Evolutionary conservation across 768 basidiomycete genomes (phyloP), one percentile per base, ranked within the genome.

Genomic region (Mycena indigotica): DNA sequence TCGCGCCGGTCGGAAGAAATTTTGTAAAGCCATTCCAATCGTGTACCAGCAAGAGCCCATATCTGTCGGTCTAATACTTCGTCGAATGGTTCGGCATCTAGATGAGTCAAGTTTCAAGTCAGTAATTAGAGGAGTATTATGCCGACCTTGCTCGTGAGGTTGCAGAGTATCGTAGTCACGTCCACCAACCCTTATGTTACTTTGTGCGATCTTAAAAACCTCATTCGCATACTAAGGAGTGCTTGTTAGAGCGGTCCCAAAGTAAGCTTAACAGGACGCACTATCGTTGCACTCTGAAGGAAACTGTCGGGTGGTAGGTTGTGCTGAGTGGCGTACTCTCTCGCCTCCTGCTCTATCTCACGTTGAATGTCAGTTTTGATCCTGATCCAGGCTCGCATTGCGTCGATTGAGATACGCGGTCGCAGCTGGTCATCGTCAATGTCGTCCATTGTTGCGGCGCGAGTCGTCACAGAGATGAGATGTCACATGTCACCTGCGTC

Each of bases 61-160:
- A 95, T 88, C 44, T 83, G 83, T 50, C 90, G 76, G 68, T 95
- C 93, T 28, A 96, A 81, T 2, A 84, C 85, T 71, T 96, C 93
- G 66, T 96, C 92, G 69, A 94, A 96, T 2, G 84, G 80, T 66
- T 94, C 91, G 63, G 84, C 83, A 41, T 85, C 86, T 88, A n/a
- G 50, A 12, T 48, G 45, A 39, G 48, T n/a, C n/a, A n/a, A n/a
- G n/a, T n/a, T n/a, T n/a, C 54, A 59, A 23, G 50, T 50, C 10
- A 40, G 25, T 28, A 32, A 46, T 8, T 50, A 24, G 30, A 10
- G 24, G 16, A 12, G 19, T 23, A 51, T 38, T 25, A 38, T 24
- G 28, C 40, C 32, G 25, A 84, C 87, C 82, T 64, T 82, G 78
- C 57, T 81, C 83, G 49, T 79, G 77, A 19, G 80, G 75, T 21